Evolutionary conservation across 768 basidiomycete species (phyloP).

Genomic region (Xerocomellus chrysenteron): DNA sequence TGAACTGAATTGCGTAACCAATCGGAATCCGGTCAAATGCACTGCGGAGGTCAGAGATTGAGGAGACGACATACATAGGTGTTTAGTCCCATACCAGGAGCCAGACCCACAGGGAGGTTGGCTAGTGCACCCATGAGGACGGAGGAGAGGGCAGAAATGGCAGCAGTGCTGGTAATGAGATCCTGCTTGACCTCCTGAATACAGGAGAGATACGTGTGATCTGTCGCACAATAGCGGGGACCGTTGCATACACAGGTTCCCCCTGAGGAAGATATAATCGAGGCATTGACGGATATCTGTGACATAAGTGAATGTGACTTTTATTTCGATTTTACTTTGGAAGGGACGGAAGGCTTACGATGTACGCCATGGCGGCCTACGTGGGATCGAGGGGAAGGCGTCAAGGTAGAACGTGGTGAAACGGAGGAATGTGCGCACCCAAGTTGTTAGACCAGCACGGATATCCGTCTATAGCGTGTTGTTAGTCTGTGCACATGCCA

Average conservation of each 20-base stretch:
- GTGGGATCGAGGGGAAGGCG: neutral
- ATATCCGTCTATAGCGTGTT: slow-evolving; percentile 57
- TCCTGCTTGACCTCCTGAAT: slow-evolving; percentile 67
- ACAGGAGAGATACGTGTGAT: slow-evolving; percentile 56
- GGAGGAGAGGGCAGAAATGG: slow-evolving; percentile 70
- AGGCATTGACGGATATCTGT: slow-evolving; percentile 83
- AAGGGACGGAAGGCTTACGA: slow-evolving; percentile 43
- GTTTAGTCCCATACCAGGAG: slow-evolving; percentile 82
- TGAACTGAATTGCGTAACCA: slow-evolving; percentile 49
- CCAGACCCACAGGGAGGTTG: slow-evolving; percentile 87
- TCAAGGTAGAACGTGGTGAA: slow-evolving; percentile 6
- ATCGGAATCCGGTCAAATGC: neutral
- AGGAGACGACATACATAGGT: slow-evolving; percentile 57
- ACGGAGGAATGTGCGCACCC: slow-evolving; percentile 47
- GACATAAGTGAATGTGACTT: neutral
- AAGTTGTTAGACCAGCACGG: slow-evolving; percentile 78
- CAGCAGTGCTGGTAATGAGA: slow-evolving; percentile 81
- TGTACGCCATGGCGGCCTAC: slow-evolving; percentile 85
- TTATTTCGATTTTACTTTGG: rapidly evolving
- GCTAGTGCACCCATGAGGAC: slow-evolving; percentile 83
- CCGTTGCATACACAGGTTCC: slow-evolving; percentile 78
- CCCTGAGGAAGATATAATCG: slow-evolving; percentile 72
- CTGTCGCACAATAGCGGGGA: slow-evolving; percentile 51
- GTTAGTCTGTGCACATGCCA: slow-evolving; percentile 14
- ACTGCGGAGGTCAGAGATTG: neutral